These are phyloP conservation scores for Oemleria cerasiformis DNA, from an alignment of 306 rosid species.

Conservation along the genomic window DNA sequence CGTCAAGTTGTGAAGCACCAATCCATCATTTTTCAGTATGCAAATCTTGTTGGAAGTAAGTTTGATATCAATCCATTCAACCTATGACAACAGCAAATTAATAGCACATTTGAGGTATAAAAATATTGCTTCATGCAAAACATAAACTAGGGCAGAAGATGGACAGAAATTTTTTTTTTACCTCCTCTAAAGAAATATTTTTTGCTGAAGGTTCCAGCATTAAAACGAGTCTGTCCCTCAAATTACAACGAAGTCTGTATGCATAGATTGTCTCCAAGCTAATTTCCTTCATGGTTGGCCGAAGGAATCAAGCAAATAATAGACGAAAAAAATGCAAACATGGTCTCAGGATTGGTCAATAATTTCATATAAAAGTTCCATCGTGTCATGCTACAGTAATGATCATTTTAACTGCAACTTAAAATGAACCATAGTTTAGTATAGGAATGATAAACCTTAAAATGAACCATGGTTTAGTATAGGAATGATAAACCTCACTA, in stretches of 20 bases:
- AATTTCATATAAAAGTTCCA: not conserved
- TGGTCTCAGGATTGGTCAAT: conserved; percentile 7
- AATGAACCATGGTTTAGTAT: no score
- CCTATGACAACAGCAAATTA: conserved; percentile 51
- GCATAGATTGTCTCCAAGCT: conserved; percentile 48
- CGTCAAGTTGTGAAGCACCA: conserved; percentile 48
- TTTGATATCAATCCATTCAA: conserved; percentile 78
- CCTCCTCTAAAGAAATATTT: conserved; percentile 69
- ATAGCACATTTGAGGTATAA: conserved; percentile 23
- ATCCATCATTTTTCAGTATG: conserved; percentile 73
- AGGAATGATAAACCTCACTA: no score
- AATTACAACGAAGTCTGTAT: conserved; percentile 49
- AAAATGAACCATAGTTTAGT: not conserved
- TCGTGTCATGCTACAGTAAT: conserved; percentile 13
- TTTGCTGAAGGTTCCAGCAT: conserved; percentile 55
- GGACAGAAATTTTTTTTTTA: conserved; percentile 23
- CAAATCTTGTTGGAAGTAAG: conserved; percentile 70
- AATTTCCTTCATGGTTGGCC: conserved; percentile 51
- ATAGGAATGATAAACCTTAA: no score
- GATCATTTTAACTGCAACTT: not conserved
- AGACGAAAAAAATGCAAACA: conserved; percentile 1
- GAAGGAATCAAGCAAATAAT: conserved; percentile 27
- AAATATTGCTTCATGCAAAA: conserved; percentile 10
- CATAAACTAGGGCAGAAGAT: conserved; percentile 12
- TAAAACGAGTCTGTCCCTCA: conserved; percentile 54